Evolutionary conservation across 257 asterid genomes (phyloP).

Genomic region (Striga asiatica): DNA sequence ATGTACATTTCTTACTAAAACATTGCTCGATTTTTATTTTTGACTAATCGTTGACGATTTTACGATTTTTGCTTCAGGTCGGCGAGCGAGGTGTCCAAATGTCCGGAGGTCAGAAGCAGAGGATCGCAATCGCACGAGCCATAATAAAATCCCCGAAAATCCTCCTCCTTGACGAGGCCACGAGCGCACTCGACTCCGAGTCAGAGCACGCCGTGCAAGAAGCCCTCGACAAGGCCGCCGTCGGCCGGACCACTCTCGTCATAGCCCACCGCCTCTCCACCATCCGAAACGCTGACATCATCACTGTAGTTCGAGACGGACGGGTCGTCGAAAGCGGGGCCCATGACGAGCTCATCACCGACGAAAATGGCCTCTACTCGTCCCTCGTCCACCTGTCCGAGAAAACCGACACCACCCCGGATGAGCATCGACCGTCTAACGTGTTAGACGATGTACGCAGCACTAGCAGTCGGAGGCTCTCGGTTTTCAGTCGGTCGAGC

Average conservation of each 20-base stretch:
- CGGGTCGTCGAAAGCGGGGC: slow-evolving; percentile 62
- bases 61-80: slow-evolving; percentile 36
- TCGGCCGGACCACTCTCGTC: slow-evolving; percentile 75
- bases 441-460: slow-evolving; percentile 22
- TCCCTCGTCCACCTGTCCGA: slow-evolving; percentile 62
- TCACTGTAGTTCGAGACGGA: slow-evolving; percentile 62
- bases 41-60: neutral
- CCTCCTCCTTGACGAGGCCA: slow-evolving; percentile 89
- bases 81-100: slow-evolving; percentile 91
- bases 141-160: slow-evolving; percentile 65
- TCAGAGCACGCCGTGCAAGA: slow-evolving; percentile 78
- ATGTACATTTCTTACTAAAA: neutral
- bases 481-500: slow-evolving; percentile 47
- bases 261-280: slow-evolving; percentile 95
- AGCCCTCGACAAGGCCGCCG: slow-evolving; percentile 73
- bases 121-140: slow-evolving; percentile 93
- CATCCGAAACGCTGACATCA: slow-evolving; percentile 66
- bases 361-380: slow-evolving; percentile 40
- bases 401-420: slow-evolving; percentile 24
- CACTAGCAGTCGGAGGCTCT: slow-evolving; percentile 43
- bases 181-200: slow-evolving; percentile 85
- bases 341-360: slow-evolving; percentile 39
- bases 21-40: neutral
- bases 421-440: slow-evolving; percentile 10
- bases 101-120: slow-evolving; percentile 98